phyloP scores from a whole-genome alignment of 2,329 filamentous ascomycete genomes.

The Lachnellula occidentalis region DNA sequence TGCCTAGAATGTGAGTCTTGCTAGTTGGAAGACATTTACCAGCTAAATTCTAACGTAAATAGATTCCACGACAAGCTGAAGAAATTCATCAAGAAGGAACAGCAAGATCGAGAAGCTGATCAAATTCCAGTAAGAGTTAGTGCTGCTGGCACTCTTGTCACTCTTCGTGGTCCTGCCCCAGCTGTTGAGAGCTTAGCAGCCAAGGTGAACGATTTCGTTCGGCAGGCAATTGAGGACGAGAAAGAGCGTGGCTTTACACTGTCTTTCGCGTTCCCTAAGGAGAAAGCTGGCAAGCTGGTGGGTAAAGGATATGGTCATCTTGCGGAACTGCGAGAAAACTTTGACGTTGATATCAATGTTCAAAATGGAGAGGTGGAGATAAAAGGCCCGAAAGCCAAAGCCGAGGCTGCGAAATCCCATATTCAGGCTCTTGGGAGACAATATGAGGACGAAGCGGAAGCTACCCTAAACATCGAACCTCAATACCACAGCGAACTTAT shows the following conservation, averaged over 20 bases:
- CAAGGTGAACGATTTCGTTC: conserved; percentile 74
- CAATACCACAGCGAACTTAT: conserved; percentile 95
- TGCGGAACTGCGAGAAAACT: conserved; percentile 59
- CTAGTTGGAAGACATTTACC: too few species aligned
- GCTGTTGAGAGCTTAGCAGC: conserved; percentile 65
- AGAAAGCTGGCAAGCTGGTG: conserved; percentile 81
- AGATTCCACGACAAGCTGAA: conserved; percentile 58
- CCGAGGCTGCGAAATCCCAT: conserved; percentile 76
- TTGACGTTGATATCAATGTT: conserved; percentile 75
- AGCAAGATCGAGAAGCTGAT: conserved; percentile 49
- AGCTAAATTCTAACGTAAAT: conserved; percentile 25
- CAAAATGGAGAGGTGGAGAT: conserved; percentile 92
- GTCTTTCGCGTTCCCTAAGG: conserved; percentile 89
- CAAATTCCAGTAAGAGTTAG: conserved; percentile 57
- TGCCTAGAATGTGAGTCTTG: conserved; percentile 47
- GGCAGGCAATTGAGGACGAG: conserved; percentile 86
- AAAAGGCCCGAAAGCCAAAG: conserved; percentile 92
- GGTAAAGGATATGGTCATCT: conserved; percentile 64
- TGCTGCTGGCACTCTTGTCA: conserved; percentile 55
- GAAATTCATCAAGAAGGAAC: conserved; percentile 60
- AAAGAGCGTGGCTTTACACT: conserved; percentile 85
- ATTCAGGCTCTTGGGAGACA: conserved; percentile 75
- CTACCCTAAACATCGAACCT: conserved; percentile 82
- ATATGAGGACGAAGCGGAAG: conserved; percentile 84
- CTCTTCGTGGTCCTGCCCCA: conserved; percentile 69